Percentiles rank a stretch among this genome's conserved stretches.
Evolutionary conservation across 2,329 filamentous ascomycete genomes (phyloP).

Genomic region (Sphaerostilbella broomeana): DNA sequence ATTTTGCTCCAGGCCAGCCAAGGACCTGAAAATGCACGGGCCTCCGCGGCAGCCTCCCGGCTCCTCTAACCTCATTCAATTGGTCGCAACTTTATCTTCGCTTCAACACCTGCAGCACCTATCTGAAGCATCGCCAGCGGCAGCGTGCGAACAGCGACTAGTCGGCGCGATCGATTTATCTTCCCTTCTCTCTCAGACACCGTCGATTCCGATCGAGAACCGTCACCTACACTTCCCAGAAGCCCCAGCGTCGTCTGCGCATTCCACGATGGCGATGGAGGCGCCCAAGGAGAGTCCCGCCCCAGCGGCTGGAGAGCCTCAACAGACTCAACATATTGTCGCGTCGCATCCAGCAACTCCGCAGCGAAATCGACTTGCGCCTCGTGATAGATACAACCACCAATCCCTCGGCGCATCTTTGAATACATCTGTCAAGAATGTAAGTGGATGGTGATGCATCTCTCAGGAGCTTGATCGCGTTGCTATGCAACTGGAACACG

Average conservation of each 20-base stretch:
- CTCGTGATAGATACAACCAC: slow-evolving; percentile 50
- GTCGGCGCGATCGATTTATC: slow-evolving; percentile 3
- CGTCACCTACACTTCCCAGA: neutral
- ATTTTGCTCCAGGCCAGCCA: too few species aligned
- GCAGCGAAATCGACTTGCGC: slow-evolving; percentile 22
- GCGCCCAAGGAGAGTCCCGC: slow-evolving; percentile 4
- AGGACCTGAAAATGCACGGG: slow-evolving; percentile 2
- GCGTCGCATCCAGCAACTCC: slow-evolving; percentile 18
- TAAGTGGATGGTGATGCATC: slow-evolving; percentile 31
- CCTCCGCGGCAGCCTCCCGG: slow-evolving; percentile 8
- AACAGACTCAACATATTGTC: slow-evolving; percentile 17
- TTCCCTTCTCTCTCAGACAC: neutral
- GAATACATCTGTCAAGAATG: slow-evolving; percentile 62
- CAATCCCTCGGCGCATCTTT: slow-evolving; percentile 62
- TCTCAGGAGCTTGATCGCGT: neutral
- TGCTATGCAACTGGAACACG: neutral
- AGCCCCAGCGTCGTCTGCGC: neutral
- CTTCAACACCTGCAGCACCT: slow-evolving; percentile 8
- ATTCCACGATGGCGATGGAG: slow-evolving; percentile 10
- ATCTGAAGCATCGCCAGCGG: slow-evolving; percentile 9
- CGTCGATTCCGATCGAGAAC: neutral
- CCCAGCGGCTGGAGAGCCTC: slow-evolving; percentile 5
- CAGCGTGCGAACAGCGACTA: slow-evolving; percentile 6
- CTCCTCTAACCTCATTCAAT: slow-evolving; percentile 15
- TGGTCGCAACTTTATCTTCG: slow-evolving; percentile 11